A percentile compares a stretch with the other conserved stretches of the same genome.
Evolutionary conservation across 768 basidiomycete genomes (phyloP).

Genomic region (Pleurotus pulmonarius): DNA sequence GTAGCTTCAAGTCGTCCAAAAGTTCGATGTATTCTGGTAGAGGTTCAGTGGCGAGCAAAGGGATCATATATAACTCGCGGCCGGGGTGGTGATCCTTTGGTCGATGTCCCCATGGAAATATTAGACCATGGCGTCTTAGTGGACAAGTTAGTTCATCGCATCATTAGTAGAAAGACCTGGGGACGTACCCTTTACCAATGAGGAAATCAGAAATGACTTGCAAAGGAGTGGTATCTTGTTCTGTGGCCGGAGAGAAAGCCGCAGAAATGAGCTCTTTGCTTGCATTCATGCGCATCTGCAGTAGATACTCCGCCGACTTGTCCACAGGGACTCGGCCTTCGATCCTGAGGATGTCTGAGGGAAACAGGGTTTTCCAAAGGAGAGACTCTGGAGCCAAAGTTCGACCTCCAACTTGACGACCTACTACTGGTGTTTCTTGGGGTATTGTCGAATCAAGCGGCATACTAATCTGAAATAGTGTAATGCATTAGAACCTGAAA

Average conservation of each 20-base stretch:
- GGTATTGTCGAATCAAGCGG: constrained; percentile 70
- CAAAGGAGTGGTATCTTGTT: constrained; percentile 46
- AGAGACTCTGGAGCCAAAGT: constrained; percentile 49
- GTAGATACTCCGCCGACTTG: constrained; percentile 74
- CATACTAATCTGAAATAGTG: constrained; percentile 60
- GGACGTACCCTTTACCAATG: constrained; percentile 66
- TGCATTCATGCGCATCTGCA: constrained; percentile 73
- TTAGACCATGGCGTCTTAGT: constrained; percentile 75
- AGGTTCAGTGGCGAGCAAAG: constrained; percentile 58
- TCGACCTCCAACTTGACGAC: constrained; percentile 80
- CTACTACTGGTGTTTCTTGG: constrained; percentile 62
- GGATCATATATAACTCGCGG: constrained; percentile 84
- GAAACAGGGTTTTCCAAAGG: constrained; percentile 78
- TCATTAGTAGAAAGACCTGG: constrained; percentile 5
- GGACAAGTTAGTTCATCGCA: constrained; percentile 4
- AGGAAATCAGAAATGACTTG: constrained; percentile 63
- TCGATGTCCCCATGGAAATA: constrained; percentile 81
- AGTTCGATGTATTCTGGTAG: constrained; percentile 86
- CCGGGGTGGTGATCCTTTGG: constrained; percentile 75
- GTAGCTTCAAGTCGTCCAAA: constrained; percentile 70
- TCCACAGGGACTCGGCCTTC: constrained; percentile 80
- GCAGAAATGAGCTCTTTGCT: constrained; percentile 79
- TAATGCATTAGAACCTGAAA: not conserved
- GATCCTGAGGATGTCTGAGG: constrained; percentile 63
- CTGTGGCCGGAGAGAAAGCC: constrained; percentile 56